Evolutionary conservation across 2,329 filamentous ascomycete genomes (phyloP).

Genomic region (Colletotrichum nymphaeae): DNA sequence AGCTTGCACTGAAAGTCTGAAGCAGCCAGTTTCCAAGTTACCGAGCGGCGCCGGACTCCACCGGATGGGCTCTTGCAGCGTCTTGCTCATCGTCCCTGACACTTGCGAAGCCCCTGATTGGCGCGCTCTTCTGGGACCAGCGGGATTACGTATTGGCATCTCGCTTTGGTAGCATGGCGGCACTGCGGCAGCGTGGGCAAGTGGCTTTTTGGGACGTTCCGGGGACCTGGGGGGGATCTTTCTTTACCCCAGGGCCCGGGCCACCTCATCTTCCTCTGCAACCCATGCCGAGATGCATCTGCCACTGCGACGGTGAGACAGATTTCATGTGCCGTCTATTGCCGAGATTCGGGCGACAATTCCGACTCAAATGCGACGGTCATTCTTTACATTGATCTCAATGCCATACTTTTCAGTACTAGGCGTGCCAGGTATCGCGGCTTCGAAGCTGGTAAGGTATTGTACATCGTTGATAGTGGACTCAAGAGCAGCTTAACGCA

Average conservation of each 20-base stretch:
- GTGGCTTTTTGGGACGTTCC: background rate
- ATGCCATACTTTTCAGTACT: too few species aligned
- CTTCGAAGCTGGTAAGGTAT: too few species aligned
- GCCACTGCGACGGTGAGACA: background rate
- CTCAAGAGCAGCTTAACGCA: background rate
- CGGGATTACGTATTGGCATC: constrained; percentile 11
- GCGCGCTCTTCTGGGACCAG: constrained; percentile 5
- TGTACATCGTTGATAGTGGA: background rate
- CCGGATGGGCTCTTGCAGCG: constrained; percentile 1
- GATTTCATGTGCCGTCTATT: constrained; percentile 1
- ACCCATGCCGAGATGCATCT: background rate
- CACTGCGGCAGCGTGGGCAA: background rate
- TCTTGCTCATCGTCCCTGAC: constrained; percentile 9
- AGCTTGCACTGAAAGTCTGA: too few species aligned
- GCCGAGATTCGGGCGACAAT: constrained; percentile 25
- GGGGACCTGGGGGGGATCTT: constrained; percentile 7
- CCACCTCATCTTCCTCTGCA: background rate
- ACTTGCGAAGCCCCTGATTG: constrained; percentile 1
- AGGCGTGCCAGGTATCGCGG: background rate
- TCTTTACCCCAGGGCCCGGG: constrained; percentile 21
- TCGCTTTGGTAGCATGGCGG: background rate
- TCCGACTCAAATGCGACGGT: constrained; percentile 15
- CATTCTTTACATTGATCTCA: background rate
- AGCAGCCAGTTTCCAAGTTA: constrained; percentile 13
- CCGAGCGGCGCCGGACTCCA: constrained; percentile 28